Percentiles rank a stretch among this genome's conserved stretches.
Conservation (phyloP, 192 early-diverging fungal genomes). For the Spizellomyces punctatus region DNA sequence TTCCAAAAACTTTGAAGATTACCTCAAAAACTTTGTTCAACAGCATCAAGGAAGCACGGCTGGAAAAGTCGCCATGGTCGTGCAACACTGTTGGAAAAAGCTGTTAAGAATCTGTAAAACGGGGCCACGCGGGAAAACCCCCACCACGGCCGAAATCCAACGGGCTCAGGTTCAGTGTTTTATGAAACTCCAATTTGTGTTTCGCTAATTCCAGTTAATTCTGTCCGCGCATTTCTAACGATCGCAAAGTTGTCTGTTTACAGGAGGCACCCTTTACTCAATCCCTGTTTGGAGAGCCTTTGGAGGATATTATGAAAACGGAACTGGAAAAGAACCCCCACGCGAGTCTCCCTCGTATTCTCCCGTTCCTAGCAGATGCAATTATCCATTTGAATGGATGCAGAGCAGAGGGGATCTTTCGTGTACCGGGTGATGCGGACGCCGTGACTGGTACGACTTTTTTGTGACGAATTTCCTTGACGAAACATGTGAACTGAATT, state of each 20-base stretch:
- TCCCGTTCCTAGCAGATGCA: conserved; percentile 76
- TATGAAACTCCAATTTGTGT: too few relatives aligned
- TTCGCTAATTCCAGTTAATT: too few relatives aligned
- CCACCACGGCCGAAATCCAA: conserved; percentile 70
- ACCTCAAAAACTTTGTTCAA: conserved; percentile 77
- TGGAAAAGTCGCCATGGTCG: conserved; percentile 35
- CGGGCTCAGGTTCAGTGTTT: conserved; percentile 38
- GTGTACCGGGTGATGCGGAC: conserved; percentile 92
- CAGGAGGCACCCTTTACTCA: conserved; percentile 80
- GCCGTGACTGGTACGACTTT: conserved; percentile 65
- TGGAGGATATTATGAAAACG: conserved; percentile 80
- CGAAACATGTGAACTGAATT: not conserved
- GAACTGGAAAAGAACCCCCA: conserved; percentile 44
- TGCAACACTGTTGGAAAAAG: conserved; percentile 48
- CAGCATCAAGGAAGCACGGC: conserved; percentile 48
- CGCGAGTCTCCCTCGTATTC: conserved; percentile 75
- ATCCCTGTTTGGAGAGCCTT: conserved; percentile 86
- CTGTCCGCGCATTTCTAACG: too few relatives aligned
- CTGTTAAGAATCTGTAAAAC: conserved; percentile 72
- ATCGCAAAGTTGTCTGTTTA: not conserved
- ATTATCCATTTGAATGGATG: conserved; percentile 78
- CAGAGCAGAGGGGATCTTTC: conserved; percentile 90
- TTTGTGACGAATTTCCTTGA: not conserved
- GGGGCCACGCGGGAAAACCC: conserved; percentile 79
- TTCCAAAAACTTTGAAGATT: conserved; percentile 83